phyloP scores from a whole-genome alignment of 2,329 filamentous ascomycete genomes.

The Dactylellina parvicollis region DNA sequence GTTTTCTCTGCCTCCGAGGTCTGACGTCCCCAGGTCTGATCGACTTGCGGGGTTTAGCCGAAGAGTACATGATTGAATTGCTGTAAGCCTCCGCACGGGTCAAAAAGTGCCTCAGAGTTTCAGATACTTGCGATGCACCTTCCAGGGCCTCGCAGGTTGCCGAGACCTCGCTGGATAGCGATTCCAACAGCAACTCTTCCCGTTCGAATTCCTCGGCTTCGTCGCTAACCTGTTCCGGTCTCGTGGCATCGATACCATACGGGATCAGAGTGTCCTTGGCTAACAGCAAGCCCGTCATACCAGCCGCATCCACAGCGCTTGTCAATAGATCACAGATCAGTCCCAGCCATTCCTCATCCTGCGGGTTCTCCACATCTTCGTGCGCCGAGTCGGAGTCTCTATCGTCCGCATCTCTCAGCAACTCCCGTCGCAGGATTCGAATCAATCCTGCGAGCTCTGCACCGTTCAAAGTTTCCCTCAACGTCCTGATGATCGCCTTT shows the following conservation, averaged over 20 bases:
- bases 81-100: conserved; percentile 42
- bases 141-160: conserved; percentile 44
- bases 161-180: conserved; percentile 46
- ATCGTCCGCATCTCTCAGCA: conserved; percentile 45
- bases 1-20: conserved; percentile 33
- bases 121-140: conserved; percentile 47
- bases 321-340: conserved; percentile 52
- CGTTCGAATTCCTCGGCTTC: conserved; percentile 39
- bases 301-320: conserved; percentile 48
- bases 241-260: conserved; percentile 19
- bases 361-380: conserved; percentile 27
- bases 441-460: conserved; percentile 50
- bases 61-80: conserved; percentile 15
- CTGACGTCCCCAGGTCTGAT: conserved; percentile 32
- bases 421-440: conserved; percentile 38
- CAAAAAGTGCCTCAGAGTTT: conserved; percentile 38
- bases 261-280: conserved; percentile 50
- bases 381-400: conserved; percentile 14
- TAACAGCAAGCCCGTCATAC: conserved; percentile 45
- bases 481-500: conserved; percentile 38
- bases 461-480: conserved; percentile 43
- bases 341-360: conserved; percentile 50
- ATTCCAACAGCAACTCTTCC: conserved; percentile 47
- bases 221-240: conserved; percentile 14
- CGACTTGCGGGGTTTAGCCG: conserved; percentile 17